Evolutionary conservation across 768 basidiomycete species (phyloP).

Genomic region (Dentipellis sp.): DNA sequence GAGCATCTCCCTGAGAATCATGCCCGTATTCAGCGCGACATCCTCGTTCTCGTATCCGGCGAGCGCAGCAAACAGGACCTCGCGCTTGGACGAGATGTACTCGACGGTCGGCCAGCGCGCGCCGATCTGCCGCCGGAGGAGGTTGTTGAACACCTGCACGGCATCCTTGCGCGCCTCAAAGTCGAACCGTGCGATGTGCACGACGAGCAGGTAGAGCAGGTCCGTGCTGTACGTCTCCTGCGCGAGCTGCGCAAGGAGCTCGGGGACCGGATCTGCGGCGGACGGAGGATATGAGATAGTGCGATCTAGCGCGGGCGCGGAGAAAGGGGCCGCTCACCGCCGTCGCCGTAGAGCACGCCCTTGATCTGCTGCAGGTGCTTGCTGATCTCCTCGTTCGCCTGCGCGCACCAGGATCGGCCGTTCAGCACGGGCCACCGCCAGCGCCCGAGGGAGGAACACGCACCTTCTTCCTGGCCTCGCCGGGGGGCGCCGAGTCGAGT

Average conservation of each 20-base stretch:
- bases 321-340: conserved; percentile 41
- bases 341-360: conserved; percentile 77
- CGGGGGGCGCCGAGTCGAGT: conserved; percentile 66
- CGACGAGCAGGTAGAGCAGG: conserved; percentile 71
- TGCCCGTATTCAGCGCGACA: conserved; percentile 92
- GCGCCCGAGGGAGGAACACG: conserved; percentile 13
- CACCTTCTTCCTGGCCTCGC: conserved; percentile 79
- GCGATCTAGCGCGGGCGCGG: background rate
- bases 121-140: conserved; percentile 87
- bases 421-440: background rate
- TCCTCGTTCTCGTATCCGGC: conserved; percentile 95
- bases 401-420: conserved; percentile 3
- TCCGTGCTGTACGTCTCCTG: conserved; percentile 94
- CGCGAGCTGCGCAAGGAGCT: conserved; percentile 87
- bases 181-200: conserved; percentile 80
- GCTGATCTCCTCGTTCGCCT: conserved; percentile 86
- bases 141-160: conserved; percentile 82
- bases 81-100: conserved; percentile 71
- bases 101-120: conserved; percentile 95
- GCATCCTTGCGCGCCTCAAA: conserved; percentile 90
- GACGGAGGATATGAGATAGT: conserved; percentile 1
- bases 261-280: conserved; percentile 67
- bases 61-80: conserved; percentile 75
- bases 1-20: conserved; percentile 96
- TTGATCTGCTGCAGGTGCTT: conserved; percentile 91